Percentiles rank a stretch among this genome's conserved stretches.
Evolutionary conservation across 1,284 basidiomycete species (phyloP).

Genomic region (Leccinum subspadiceum): DNA sequence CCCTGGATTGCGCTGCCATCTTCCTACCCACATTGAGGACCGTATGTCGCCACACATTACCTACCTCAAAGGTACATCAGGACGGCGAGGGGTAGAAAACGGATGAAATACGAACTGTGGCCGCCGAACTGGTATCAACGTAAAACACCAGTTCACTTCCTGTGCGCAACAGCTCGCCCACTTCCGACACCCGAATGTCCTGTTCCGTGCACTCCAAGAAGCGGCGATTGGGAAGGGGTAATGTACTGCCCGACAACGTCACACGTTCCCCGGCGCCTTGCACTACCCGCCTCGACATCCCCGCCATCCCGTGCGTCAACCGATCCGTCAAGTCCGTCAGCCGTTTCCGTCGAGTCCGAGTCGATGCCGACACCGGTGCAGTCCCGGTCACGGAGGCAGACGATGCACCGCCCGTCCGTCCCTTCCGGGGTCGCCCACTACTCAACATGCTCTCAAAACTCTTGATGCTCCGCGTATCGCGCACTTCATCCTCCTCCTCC

Average conservation of each 20-base stretch:
- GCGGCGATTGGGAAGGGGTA: constrained; percentile 58
- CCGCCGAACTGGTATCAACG: too few relatives aligned
- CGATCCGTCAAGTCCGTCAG: constrained; percentile 57
- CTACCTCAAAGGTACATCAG: too few relatives aligned
- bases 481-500: constrained; percentile 35
- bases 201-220: constrained; percentile 70
- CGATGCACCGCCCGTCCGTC: not conserved
- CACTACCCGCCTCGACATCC: constrained; percentile 43
- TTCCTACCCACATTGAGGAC: too few relatives aligned
- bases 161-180: constrained; percentile 60
- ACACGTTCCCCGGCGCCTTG: constrained; percentile 6
- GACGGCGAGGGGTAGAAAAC: too few relatives aligned
- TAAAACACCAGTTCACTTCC: too few relatives aligned
- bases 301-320: constrained; percentile 64
- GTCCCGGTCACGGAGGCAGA: not conserved
- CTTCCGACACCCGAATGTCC: constrained; percentile 73
- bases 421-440: constrained; percentile 30
- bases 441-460: constrained; percentile 84
- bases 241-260: constrained; percentile 13
- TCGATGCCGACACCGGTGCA: not conserved
- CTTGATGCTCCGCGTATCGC: constrained; percentile 67
- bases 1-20: too few relatives aligned
- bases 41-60: too few relatives aligned
- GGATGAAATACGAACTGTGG: too few relatives aligned
- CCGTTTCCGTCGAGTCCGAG: constrained; percentile 43